Conservation (phyloP, 768 basidiomycete genomes). For the Glaciozyma martinii region DNA sequence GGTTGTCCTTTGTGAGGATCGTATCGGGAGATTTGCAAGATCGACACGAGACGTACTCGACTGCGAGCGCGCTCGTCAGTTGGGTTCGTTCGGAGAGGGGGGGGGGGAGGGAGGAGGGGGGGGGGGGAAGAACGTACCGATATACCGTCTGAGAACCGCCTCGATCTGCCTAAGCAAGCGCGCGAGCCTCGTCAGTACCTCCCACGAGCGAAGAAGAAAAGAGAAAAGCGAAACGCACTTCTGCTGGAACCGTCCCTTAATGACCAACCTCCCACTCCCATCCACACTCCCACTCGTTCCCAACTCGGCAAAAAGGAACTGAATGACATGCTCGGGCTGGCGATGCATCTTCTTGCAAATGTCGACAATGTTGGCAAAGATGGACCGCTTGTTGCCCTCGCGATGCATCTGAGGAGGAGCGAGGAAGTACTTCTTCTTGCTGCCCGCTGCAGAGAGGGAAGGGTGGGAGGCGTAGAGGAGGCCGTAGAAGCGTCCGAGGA, state of each 20-base stretch:
- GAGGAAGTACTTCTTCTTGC: conserved; percentile 85
- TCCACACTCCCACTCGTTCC: conserved; percentile 96
- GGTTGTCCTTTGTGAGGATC: conserved; percentile 90
- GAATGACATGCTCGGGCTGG: conserved; percentile 93
- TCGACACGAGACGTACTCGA: conserved; percentile 98
- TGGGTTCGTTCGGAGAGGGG: too few species aligned
- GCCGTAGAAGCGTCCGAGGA: conserved; percentile 83
- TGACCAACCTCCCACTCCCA: conserved; percentile 80
- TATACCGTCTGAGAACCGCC: conserved; percentile 90
- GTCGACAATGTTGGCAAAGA: conserved; percentile 92
- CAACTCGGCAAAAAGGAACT: conserved; percentile 94
- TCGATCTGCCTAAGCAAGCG: conserved; percentile 61
- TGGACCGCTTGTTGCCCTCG: conserved; percentile 95
- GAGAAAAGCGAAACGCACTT: conserved; percentile 38
- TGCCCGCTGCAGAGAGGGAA: conserved; percentile 57
- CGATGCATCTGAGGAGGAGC: conserved; percentile 87
- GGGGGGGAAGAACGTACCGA: conserved; percentile 48
- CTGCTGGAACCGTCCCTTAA: conserved; percentile 96
- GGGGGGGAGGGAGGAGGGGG: background rate
- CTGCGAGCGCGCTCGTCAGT: too few species aligned
- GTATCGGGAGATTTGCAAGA: conserved; percentile 99
- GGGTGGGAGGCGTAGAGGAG: conserved; percentile 91
- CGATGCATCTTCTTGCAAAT: conserved; percentile 99
- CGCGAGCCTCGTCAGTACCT: background rate
- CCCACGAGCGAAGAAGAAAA: background rate